Base-by-base conservation (phyloP, 139 green algal genomes). In the Chlorella sp. region DNA sequence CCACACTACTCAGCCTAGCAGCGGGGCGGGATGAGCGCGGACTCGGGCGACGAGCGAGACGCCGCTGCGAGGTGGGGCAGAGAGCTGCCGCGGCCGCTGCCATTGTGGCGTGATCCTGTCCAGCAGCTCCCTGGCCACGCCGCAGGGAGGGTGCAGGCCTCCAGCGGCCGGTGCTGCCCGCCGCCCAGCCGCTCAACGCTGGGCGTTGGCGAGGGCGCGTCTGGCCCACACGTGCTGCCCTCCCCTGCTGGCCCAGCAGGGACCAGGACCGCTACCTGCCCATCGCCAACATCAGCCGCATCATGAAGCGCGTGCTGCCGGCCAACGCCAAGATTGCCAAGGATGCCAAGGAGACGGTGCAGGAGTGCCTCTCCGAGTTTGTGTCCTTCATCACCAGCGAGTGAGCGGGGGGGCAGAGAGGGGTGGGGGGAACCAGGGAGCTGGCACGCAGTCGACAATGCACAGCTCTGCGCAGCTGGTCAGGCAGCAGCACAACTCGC, bases 351-450 rank as follows among this genome's bases (percentile, higher is more conserved):
- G 97, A 99, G 87, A 98, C 94, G 1, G 93, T 99, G n/a, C 97
- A 99, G 89, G 97, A 99, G 86, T 99, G 97, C 86, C 94, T 99
- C 0, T 98, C 94, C 0, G 97, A 99, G 91, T 99, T 99, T 87
- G 99, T 99, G 64, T 97, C 90, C 86, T 99, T 99, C 90, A 98
- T 99, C 38, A 99, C 97, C 3, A 98, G 94, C 90, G 97, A 99
- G 97, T 99, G 77, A 88, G 95, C 87, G 62, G 1, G 17, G 2
- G 62, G 22, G 30, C 51, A 60, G 51, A 2, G 51, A 8, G 34
- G 30, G 28, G 43, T 1, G 51, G 51, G 41, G 43, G 4, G 6
- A 26, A 68, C 24, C 5, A 1, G 41, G 26, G 60, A 7, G 26
- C 9, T 11, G 36, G 13, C 34, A 4, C 5, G 77, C 54, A 51